These are phyloP conservation scores for Wickerhamomyces alni DNA, from an alignment of 805 yeast genomes.

Conservation along the genomic window DNA sequence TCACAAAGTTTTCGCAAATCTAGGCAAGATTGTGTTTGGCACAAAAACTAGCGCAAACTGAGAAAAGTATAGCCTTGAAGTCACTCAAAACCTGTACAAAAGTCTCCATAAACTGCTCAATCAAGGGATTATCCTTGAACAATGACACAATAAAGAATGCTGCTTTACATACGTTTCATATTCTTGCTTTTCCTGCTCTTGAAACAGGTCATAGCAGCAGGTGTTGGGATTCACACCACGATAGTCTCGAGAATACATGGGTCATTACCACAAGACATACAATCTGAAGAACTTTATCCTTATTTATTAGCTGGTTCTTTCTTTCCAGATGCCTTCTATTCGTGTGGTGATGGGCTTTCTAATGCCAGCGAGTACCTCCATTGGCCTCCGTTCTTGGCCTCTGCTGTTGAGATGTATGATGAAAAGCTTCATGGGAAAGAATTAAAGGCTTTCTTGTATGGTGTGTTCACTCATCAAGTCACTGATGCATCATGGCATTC, in stretches of 20 bases:
- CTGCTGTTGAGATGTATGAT: slow-evolving; percentile 38
- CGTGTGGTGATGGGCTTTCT: slow-evolving; percentile 41
- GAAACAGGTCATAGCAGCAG: background rate
- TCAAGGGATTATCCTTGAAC: too few relatives aligned
- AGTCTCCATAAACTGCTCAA: too few relatives aligned
- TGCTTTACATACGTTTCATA: too few relatives aligned
- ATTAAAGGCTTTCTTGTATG: slow-evolving; percentile 51
- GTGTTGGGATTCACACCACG: slow-evolving; percentile 27
- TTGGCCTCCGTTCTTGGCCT: slow-evolving; percentile 60
- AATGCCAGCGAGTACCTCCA: slow-evolving; percentile 57
- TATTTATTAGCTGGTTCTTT: slow-evolving; percentile 55
- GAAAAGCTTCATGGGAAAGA: slow-evolving; percentile 11
- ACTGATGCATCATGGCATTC: slow-evolving; percentile 70
- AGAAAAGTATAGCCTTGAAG: too few relatives aligned
- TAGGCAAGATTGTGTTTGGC: too few relatives aligned
- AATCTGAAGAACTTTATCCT: slow-evolving; percentile 16
- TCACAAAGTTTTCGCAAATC: too few relatives aligned
- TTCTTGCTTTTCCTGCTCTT: background rate
- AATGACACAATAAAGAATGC: too few relatives aligned
- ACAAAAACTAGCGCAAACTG: too few relatives aligned
- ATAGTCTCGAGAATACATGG: slow-evolving; percentile 27
- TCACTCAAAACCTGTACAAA: too few relatives aligned
- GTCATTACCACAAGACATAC: slow-evolving; percentile 29
- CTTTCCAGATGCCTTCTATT: slow-evolving; percentile 64
- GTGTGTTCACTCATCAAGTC: slow-evolving; percentile 56